These are phyloP conservation scores for Phaeotremella fagi DNA, from an alignment of 768 basidiomycete genomes.

Conservation along the genomic window DNA sequence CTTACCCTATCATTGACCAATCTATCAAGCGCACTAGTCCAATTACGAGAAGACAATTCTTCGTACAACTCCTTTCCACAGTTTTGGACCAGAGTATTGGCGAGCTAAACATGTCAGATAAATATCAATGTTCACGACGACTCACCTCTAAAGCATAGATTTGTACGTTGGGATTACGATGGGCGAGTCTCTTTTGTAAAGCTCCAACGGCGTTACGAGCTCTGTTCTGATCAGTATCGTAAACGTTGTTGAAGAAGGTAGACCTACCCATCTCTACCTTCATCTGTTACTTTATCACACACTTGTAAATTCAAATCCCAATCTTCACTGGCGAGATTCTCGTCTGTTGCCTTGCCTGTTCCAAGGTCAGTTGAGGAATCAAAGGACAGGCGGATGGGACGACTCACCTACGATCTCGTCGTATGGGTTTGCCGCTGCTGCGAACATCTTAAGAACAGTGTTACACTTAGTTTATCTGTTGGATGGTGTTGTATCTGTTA, in stretches of 20 bases:
- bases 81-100: constrained; percentile 88
- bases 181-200: constrained; percentile 80
- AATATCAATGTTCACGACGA: not conserved
- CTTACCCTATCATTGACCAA: constrained; percentile 78
- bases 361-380: constrained; percentile 2
- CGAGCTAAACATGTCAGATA: constrained; percentile 51
- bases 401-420: constrained; percentile 86
- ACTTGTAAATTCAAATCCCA: constrained; percentile 91
- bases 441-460: constrained; percentile 26
- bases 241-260: not conserved
- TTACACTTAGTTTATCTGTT: not conserved
- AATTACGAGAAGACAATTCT: constrained; percentile 83
- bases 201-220: constrained; percentile 80
- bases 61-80: constrained; percentile 72
- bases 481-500: not conserved
- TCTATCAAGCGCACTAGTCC: constrained; percentile 82
- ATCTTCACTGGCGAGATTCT: constrained; percentile 88
- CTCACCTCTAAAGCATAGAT: constrained; percentile 73
- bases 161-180: constrained; percentile 95
- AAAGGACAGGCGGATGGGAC: constrained; percentile 1
- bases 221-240: constrained; percentile 50
- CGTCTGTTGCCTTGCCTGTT: constrained; percentile 91
- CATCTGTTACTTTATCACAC: constrained; percentile 94
- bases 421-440: constrained; percentile 52
- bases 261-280: constrained; percentile 75